Evolutionary conservation across 1,284 basidiomycete species (phyloP), one percentile per base, ranked within the genome.

Genomic region (Coriolopsis trogii): DNA sequence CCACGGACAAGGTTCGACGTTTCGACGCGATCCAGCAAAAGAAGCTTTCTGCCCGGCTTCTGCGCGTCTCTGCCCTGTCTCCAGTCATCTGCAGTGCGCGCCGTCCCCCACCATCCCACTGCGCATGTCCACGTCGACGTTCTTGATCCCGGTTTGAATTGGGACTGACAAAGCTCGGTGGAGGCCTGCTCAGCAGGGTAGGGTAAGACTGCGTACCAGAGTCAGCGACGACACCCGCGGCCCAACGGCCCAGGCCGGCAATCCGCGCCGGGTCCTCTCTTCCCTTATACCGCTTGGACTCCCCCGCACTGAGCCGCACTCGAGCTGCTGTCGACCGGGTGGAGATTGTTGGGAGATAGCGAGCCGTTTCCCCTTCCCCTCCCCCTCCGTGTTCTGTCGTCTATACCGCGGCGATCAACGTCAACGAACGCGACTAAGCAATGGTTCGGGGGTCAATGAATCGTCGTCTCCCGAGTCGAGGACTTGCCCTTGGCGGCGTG

Each of bases 281-380:
- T 39, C 37, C 37, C 18, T 39, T 20, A 21, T 39, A 6, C 37
- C 37, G 37, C 21, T 21, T 36, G 45, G 9, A 37, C 36, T 16
- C 41, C 31, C 15, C 33, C 36, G 21, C 23, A 24, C 21, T 20
- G 6, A 10, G 12, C 37, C 20, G 28, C 38, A 18, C 24, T n/a
- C 21, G 42, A 34, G 30, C 29, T 20, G 43, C 37, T 29, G 38
- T 21, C 49, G 42, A 39, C n/a, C 25, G 40, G 49, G 51, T 50
- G 57, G 56, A 59, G 57, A 59, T 59, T 43, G 51, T 39, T 25
- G 28, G 57, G 53, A 59, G 57, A 59, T 59, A 53, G 53, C 52
- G 53, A 50, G 45, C 40, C 48, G 31, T 33, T 53, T 34, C 37
- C 36, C n/a, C n/a, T n/a, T n/a, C n/a, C n/a, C n/a, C n/a, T n/a